phyloP scores from a whole-genome alignment of 257 asterid species.

The Eucommia ulmoides region DNA sequence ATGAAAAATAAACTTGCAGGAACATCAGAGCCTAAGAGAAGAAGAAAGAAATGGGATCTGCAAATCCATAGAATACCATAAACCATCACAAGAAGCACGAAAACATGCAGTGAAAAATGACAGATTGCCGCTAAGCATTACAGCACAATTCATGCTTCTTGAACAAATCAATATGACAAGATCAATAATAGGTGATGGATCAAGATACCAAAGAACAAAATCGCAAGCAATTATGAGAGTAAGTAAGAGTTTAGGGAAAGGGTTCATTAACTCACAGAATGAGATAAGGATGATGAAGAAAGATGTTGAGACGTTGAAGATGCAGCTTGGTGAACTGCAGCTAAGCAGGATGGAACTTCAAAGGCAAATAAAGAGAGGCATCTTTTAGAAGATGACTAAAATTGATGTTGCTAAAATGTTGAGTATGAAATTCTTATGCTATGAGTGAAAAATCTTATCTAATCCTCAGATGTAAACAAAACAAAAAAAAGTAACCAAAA shows the following conservation, averaged over 20 bases:
- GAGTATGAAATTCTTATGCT: too few species aligned
- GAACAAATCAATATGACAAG: conserved; percentile 21
- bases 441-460: too few species aligned
- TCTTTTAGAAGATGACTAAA: not conserved
- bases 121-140: conserved; percentile 13
- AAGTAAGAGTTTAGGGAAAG: conserved; percentile 3
- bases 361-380: conserved; percentile 7
- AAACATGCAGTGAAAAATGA: conserved; percentile 17
- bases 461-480: too few species aligned
- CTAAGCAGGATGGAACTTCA: conserved; percentile 10
- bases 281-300: conserved; percentile 13
- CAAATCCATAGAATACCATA: conserved; percentile 16
- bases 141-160: conserved; percentile 15
- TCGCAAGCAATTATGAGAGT: conserved; percentile 10
- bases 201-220: conserved; percentile 12
- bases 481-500: too few species aligned
- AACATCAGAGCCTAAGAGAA: conserved; percentile 20
- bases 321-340: conserved; percentile 16
- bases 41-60: conserved; percentile 16
- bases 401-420: not conserved
- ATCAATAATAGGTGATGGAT: conserved; percentile 11
- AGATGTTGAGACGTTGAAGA: conserved; percentile 17
- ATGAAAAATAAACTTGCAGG: conserved; percentile 19
- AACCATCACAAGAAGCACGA: conserved; percentile 19
- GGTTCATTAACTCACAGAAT: conserved; percentile 6